Evolutionary conservation across 805 yeast species (phyloP), one percentile per base, ranked within the genome.

Genomic region (Hanseniaspora guilliermondii): DNA sequence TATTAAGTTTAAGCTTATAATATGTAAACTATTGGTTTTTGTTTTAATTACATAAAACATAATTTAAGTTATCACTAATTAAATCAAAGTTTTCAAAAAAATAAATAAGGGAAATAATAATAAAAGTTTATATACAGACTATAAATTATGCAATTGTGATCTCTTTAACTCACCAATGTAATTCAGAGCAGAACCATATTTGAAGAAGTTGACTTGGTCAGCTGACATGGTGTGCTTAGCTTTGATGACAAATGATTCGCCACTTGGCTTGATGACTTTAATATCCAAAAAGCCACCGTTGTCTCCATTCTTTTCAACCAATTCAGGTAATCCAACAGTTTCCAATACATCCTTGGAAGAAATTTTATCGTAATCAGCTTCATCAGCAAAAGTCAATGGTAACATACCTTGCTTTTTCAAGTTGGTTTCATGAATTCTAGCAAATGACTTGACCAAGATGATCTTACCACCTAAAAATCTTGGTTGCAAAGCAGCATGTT

Each of bases 371-470:
- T 91, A 93, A 65, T 93, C 98, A 36, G 76, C 72, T 67, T 88
- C 96, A 66, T 91, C 71, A 38, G 87, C 96, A 70, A 93, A 93
- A 25, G 95, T 86, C 65, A 93, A 73, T 36, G 98, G 98, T 65
- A 91, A 76, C 85, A 91, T 81, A 69, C 98, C 98, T 75, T 93
- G 98, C 71, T 93, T 93, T 77, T 91, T 93, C 73, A 91, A 79
- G 71, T 91, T 91, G 36, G 98, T 91, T 74, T 91, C 98, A 71
- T 91, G 98, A 64, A 91, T 91, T 76, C 98, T 84, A 36, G 98
- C 98, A 72, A 91, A 91, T 9, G 97, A 89, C 71, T 89, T 91
- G 62, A 87, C 95, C 58, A 91, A 73, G 58, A 91, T 84, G 59
- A 88, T 79, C 56, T 82, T 72, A 59, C 98, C 97, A 57, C 97